Conservation (phyloP, 805 yeast species). For the Metschnikowia baotianmanensis region DNA sequence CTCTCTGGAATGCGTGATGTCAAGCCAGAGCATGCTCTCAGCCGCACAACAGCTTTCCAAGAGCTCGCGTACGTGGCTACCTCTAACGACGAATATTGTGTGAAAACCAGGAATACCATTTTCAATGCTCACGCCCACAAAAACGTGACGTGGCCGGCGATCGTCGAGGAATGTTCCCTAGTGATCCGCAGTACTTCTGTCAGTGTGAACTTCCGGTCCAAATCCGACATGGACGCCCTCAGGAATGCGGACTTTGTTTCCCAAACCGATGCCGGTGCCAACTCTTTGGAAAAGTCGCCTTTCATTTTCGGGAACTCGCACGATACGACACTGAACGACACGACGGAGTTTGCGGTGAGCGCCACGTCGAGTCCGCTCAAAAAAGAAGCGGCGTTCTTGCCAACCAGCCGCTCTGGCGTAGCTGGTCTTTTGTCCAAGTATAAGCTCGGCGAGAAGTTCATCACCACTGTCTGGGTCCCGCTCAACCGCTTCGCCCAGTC, state of each 20-base stretch:
- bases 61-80: constrained; percentile 67
- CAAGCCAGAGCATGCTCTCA: constrained; percentile 28
- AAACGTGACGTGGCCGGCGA: constrained; percentile 53
- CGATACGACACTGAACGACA: constrained; percentile 10
- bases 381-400: neutral
- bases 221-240: constrained; percentile 30
- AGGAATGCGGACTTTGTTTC: constrained; percentile 17
- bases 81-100: constrained; percentile 33
- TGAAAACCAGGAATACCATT: constrained; percentile 49
- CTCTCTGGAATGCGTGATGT: constrained; percentile 62
- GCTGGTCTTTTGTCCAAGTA: neutral
- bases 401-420: neutral
- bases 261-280: constrained; percentile 9
- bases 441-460: neutral
- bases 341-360: constrained; percentile 14
- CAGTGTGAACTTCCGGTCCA: constrained; percentile 35
- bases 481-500: neutral
- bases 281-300: neutral
- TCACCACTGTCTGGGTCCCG: constrained; percentile 2
- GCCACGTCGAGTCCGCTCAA: constrained; percentile 16
- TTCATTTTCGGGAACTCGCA: constrained; percentile 39
- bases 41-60: constrained; percentile 67
- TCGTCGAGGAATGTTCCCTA: constrained; percentile 58
- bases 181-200: constrained; percentile 51
- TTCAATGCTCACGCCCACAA: constrained; percentile 46